Percentiles rank a stretch among this genome's conserved stretches.
Conservation (phyloP, 345 rosid genomes). For the Salix suchowensis region DNA sequence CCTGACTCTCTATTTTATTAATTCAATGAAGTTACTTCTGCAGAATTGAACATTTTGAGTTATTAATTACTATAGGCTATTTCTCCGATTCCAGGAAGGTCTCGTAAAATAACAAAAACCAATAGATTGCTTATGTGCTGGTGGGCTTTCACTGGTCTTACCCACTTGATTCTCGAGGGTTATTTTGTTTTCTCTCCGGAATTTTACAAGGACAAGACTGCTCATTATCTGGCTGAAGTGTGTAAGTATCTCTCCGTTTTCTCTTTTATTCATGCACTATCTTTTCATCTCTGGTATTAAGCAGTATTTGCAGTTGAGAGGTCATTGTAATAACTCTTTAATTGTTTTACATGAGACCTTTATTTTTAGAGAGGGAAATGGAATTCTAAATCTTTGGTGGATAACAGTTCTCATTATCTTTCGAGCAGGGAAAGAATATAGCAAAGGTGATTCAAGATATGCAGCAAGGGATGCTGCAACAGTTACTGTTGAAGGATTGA, state of each 20-base stretch:
- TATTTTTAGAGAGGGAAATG: neutral
- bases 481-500: conserved; percentile 76
- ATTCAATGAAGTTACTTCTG: neutral
- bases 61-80: neutral
- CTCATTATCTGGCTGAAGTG: conserved; percentile 80
- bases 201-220: conserved; percentile 70
- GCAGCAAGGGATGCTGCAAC: conserved; percentile 69
- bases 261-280: neutral
- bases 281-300: neutral
- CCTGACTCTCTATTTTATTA: neutral
- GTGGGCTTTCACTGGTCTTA: conserved; percentile 96
- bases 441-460: conserved; percentile 97
- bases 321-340: neutral
- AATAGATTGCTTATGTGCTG: conserved; percentile 87
- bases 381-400: neutral
- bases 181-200: conserved; percentile 88
- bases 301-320: neutral
- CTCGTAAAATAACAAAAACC: conserved; percentile 33
- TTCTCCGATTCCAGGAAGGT: conserved; percentile 34
- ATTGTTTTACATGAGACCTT: neutral
- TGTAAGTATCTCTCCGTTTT: conserved; percentile 51
- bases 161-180: conserved; percentile 76
- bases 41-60: neutral
- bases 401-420: neutral
- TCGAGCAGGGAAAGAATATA: conserved; percentile 86